phyloP scores from a whole-genome alignment of 2,329 filamentous ascomycete species.

The Truncatella angustata region DNA sequence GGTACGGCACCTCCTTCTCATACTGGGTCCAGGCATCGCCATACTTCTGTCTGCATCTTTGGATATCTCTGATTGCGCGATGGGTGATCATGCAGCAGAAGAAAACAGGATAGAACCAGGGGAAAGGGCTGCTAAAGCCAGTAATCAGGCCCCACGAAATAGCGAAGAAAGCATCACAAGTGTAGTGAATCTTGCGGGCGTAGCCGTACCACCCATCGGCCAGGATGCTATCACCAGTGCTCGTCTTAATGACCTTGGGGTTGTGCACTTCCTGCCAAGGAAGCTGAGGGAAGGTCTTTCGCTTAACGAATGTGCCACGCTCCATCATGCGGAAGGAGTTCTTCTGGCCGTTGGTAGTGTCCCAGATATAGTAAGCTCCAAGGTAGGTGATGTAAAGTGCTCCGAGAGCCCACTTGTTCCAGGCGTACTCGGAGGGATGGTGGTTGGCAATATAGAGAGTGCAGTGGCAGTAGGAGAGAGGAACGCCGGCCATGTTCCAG shows the following conservation, averaged over 20 bases:
- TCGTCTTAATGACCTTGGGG: conserved; percentile 72
- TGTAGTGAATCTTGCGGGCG: conserved; percentile 63
- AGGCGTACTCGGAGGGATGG: conserved; percentile 71
- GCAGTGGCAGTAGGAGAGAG: conserved; percentile 90
- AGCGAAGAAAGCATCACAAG: conserved; percentile 48
- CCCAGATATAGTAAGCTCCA: conserved; percentile 88
- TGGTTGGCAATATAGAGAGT: conserved; percentile 87
- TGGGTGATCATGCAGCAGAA: conserved; percentile 79
- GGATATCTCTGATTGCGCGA: conserved; percentile 72
- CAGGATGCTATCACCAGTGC: conserved; percentile 73
- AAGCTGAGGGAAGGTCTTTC: conserved; percentile 85
- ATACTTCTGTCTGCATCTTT: conserved; percentile 74
- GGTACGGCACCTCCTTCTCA: conserved; percentile 73
- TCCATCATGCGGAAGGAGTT: conserved; percentile 85
- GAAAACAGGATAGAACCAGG: conserved; percentile 87
- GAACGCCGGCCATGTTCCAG: conserved; percentile 93
- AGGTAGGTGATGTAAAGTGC: conserved; percentile 70
- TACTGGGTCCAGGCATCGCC: conserved; percentile 82
- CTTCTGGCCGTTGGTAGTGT: conserved; percentile 90
- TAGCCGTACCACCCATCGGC: conserved; percentile 81
- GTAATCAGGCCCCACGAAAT: conserved; percentile 51
- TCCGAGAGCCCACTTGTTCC: conserved; percentile 67
- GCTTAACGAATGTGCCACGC: conserved; percentile 65
- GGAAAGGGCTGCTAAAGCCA: conserved; percentile 67
- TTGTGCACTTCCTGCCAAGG: conserved; percentile 83